A percentile compares a stretch with the other conserved stretches of the same genome.
Conservation (phyloP, 768 basidiomycete species). For the Boletus reticuloceps region DNA sequence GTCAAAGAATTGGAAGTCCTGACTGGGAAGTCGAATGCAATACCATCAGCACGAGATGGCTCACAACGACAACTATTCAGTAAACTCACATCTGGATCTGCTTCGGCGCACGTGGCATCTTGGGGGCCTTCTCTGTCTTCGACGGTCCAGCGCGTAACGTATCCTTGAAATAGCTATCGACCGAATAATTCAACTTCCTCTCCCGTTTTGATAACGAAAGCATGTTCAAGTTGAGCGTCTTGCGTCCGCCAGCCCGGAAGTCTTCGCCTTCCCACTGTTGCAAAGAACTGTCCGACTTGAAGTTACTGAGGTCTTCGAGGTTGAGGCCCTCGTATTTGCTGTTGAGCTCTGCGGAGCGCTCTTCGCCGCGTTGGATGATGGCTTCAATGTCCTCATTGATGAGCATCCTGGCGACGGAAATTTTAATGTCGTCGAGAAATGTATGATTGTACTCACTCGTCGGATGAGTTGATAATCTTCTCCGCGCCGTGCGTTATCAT, state of each 20-base stretch:
- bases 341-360: constrained; percentile 83
- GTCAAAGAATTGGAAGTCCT: constrained; percentile 98
- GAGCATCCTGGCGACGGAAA: constrained; percentile 45
- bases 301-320: constrained; percentile 93
- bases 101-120: constrained; percentile 83
- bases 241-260: constrained; percentile 76
- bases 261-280: constrained; percentile 98
- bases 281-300: constrained; percentile 89
- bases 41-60: neutral
- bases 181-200: constrained; percentile 90
- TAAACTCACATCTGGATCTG: constrained; percentile 73
- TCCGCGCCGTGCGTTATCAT: constrained; percentile 99
- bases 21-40: constrained; percentile 40
- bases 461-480: constrained; percentile 83
- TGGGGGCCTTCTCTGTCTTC: constrained; percentile 79
- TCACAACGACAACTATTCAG: neutral
- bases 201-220: constrained; percentile 90
- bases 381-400: constrained; percentile 92
- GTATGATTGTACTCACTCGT: constrained; percentile 51
- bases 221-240: constrained; percentile 70
- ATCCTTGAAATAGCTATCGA: constrained; percentile 95
- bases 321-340: constrained; percentile 91
- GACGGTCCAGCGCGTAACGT: constrained; percentile 76
- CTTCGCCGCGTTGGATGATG: constrained; percentile 89
- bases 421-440: neutral